Evolutionary conservation across 345 rosid species (phyloP).

Genomic region (Jatropha curcas): DNA sequence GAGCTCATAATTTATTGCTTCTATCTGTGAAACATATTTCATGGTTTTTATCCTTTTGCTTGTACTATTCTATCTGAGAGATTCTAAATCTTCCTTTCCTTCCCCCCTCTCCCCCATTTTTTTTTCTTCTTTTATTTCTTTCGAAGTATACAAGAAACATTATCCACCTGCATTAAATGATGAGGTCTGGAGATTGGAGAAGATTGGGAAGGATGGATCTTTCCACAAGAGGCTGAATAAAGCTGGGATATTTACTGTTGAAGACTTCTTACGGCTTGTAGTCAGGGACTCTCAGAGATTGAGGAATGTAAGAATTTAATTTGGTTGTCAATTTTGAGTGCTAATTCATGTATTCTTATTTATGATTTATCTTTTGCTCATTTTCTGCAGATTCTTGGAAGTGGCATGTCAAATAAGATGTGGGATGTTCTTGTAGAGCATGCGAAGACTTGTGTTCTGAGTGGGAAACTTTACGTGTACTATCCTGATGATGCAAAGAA

Average conservation of each 20-base stretch:
- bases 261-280: slow-evolving; percentile 80
- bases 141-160: slow-evolving; percentile 91
- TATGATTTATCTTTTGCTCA: slow-evolving; percentile 16
- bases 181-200: slow-evolving; percentile 97
- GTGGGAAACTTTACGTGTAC: slow-evolving; percentile 80
- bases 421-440: slow-evolving; percentile 96
- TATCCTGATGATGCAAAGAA: slow-evolving; percentile 62
- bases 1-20: slow-evolving; percentile 7
- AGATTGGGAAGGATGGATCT: slow-evolving; percentile 96
- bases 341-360: neutral
- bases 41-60: neutral
- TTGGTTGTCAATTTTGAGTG: slow-evolving; percentile 17
- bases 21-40: neutral
- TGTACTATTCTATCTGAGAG: neutral
- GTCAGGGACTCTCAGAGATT: slow-evolving; percentile 80
- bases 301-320: slow-evolving; percentile 60
- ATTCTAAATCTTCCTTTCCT: neutral
- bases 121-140: neutral
- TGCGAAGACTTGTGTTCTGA: slow-evolving; percentile 82
- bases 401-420: slow-evolving; percentile 99
- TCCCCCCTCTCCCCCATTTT: neutral
- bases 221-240: slow-evolving; percentile 91
- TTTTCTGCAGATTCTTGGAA: slow-evolving; percentile 83
- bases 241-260: slow-evolving; percentile 79
- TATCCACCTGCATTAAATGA: slow-evolving; percentile 88